These are phyloP conservation scores for Aspergillus cejpii DNA, from an alignment of 2,329 filamentous ascomycete species.

Conservation along the genomic window DNA sequence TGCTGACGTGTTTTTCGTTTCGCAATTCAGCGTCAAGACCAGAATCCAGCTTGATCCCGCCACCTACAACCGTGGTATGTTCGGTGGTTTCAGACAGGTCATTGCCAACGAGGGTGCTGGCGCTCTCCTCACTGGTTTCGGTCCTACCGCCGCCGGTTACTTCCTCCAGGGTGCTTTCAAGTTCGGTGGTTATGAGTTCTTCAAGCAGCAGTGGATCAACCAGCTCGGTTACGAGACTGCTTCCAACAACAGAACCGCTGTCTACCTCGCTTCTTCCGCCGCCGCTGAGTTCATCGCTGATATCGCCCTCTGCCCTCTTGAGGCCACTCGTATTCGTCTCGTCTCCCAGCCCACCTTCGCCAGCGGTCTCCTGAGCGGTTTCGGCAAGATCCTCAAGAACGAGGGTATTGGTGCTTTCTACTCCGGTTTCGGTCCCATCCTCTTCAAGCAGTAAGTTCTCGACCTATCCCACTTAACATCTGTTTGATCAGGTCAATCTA, in stretches of 20 bases:
- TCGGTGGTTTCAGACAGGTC: slow-evolving; percentile 82
- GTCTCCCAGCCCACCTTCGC: slow-evolving; percentile 83
- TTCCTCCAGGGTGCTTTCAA: slow-evolving; percentile 92
- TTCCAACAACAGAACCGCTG: slow-evolving; percentile 68
- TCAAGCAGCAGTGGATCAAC: slow-evolving; percentile 89
- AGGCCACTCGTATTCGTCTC: slow-evolving; percentile 89
- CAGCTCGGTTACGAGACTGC: slow-evolving; percentile 69
- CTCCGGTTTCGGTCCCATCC: slow-evolving; percentile 80
- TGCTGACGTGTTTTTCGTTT: slow-evolving; percentile 18
- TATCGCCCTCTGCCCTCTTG: slow-evolving; percentile 74
- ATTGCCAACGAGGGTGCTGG: slow-evolving; percentile 76
- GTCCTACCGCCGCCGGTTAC: slow-evolving; percentile 81
- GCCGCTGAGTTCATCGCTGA: slow-evolving; percentile 58
- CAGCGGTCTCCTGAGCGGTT: slow-evolving; percentile 69
- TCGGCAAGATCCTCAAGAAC: slow-evolving; percentile 72
- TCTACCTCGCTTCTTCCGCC: slow-evolving; percentile 66
- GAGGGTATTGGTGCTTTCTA: slow-evolving; percentile 85
- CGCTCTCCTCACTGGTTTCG: slow-evolving; percentile 77
- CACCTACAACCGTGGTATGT: slow-evolving; percentile 81
- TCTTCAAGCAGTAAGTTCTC: slow-evolving; percentile 67
- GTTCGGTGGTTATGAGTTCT: slow-evolving; percentile 92
- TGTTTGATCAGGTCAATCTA: not conserved
- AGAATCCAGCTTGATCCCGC: slow-evolving; percentile 86
- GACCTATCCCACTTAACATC: not conserved
- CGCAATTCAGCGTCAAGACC: slow-evolving; percentile 72